Conservation (phyloP, 192 early-diverging fungal species). For the Rhizoclosmatium sp. region DNA sequence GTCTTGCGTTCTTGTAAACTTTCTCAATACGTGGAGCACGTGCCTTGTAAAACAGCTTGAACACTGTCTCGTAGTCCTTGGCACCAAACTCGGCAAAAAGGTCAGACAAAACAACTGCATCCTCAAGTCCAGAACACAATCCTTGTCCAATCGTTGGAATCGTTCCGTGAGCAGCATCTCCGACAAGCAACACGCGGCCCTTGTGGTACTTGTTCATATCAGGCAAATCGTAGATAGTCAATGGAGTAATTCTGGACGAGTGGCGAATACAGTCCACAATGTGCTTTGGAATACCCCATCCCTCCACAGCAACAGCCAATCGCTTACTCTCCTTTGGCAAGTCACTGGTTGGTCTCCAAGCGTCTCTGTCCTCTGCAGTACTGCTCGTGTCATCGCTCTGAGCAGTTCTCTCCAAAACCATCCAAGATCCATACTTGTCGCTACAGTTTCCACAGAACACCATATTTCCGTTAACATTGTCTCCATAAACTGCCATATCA, state of each 20-base stretch:
- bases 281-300: background rate
- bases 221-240: slow-evolving; percentile 30
- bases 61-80: background rate
- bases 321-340: slow-evolving; percentile 6
- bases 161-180: slow-evolving; percentile 29
- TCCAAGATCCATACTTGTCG: background rate
- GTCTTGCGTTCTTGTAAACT: background rate
- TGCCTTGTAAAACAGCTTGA: slow-evolving; percentile 11
- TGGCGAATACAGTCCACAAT: background rate
- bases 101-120: slow-evolving; percentile 11
- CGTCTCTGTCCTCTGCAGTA: background rate
- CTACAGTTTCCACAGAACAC: slow-evolving; percentile 6
- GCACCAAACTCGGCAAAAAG: slow-evolving; percentile 7
- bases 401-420: slow-evolving; percentile 36
- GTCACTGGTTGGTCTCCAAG: slow-evolving; percentile 22
- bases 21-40: background rate
- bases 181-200: slow-evolving; percentile 24
- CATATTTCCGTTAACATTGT: background rate
- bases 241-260: background rate
- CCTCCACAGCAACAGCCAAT: slow-evolving; percentile 5
- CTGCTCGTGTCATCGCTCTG: background rate
- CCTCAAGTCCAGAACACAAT: slow-evolving; percentile 14
- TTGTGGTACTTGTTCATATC: background rate
- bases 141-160: slow-evolving; percentile 20
- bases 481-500: slow-evolving; percentile 5